Conservation (phyloP, 805 yeast genomes). For the Lipomyces chichibuensis region DNA sequence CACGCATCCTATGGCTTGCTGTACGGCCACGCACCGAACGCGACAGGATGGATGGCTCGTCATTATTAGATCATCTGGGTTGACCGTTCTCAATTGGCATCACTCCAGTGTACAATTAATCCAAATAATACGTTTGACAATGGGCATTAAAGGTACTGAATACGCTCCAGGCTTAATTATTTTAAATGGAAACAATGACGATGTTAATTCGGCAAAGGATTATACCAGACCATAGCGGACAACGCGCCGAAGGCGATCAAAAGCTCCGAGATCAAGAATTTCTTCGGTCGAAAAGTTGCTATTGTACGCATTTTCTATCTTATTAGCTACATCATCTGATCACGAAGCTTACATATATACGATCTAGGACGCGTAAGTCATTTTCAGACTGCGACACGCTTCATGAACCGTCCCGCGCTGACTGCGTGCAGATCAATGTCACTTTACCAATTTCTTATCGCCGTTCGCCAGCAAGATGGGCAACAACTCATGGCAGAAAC, state of each 20-base stretch:
- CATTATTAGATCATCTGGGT: background rate
- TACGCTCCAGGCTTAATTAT: background rate
- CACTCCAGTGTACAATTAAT: background rate
- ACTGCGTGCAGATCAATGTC: slow-evolving; percentile 80
- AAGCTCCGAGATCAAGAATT: slow-evolving; percentile 76
- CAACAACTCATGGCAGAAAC: slow-evolving; percentile 81
- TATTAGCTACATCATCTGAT: background rate
- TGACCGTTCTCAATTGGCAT: background rate
- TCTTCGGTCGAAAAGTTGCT: slow-evolving; percentile 96
- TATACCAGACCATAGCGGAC: slow-evolving; percentile 83
- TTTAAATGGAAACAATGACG: background rate
- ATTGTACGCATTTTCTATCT: slow-evolving; percentile 52
- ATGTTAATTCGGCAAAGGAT: slow-evolving; percentile 52
- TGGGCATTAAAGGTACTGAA: slow-evolving; percentile 56
- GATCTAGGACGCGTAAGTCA: slow-evolving; percentile 40
- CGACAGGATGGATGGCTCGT: no score
- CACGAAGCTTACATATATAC: slow-evolving; percentile 1
- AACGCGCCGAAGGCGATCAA: slow-evolving; percentile 84
- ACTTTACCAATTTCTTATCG: slow-evolving; percentile 90
- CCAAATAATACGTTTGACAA: slow-evolving; percentile 27
- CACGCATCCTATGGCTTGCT: no score
- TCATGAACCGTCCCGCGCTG: background rate
- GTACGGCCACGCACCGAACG: no score
- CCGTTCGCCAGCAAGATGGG: slow-evolving; percentile 97
- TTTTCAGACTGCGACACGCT: background rate